phyloP scores from a whole-genome alignment of 805 yeast genomes.

The Cyberlindnera galapagoensis region DNA sequence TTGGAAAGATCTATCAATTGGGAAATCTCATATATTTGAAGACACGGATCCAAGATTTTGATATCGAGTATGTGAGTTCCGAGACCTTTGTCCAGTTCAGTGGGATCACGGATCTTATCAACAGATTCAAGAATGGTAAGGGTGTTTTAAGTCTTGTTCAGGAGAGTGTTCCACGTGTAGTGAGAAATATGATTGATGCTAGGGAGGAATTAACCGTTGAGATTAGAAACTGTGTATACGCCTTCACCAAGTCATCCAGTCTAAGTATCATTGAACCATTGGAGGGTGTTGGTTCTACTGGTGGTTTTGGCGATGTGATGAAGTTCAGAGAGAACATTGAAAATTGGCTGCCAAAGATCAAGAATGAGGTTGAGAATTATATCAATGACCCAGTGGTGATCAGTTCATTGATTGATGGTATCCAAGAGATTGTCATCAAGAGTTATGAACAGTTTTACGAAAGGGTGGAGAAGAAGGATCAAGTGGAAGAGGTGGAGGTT shows the following conservation, averaged over 20 bases:
- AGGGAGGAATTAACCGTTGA: constrained; percentile 66
- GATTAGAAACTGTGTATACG: constrained; percentile 57
- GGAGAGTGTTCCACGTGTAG: constrained; percentile 72
- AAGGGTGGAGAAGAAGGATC: constrained; percentile 21
- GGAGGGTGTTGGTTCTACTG: constrained; percentile 14
- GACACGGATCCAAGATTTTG: constrained; percentile 66
- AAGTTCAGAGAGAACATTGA: constrained; percentile 44
- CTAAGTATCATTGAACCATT: constrained; percentile 43
- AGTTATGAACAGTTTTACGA: constrained; percentile 51
- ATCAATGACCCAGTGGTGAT: constrained; percentile 49
- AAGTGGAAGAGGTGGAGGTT: constrained; percentile 57
- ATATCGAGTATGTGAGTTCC: constrained; percentile 65
- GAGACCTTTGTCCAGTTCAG: constrained; percentile 79
- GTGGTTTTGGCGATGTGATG: constrained; percentile 28
- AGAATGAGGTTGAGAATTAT: constrained; percentile 44
- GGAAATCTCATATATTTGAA: constrained; percentile 67
- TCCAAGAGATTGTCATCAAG: constrained; percentile 52
- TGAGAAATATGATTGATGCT: constrained; percentile 77
- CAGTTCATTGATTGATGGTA: constrained; percentile 52
- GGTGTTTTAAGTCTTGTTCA: constrained; percentile 36
- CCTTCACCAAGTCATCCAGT: constrained; percentile 54
- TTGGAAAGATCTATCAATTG: constrained; percentile 60
- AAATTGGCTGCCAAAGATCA: constrained; percentile 49
- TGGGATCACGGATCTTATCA: constrained; percentile 55
- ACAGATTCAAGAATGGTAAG: constrained; percentile 29